Conservation (phyloP, 2,329 filamentous ascomycete species). For the Torrubiellomyces zombiae region DNA sequence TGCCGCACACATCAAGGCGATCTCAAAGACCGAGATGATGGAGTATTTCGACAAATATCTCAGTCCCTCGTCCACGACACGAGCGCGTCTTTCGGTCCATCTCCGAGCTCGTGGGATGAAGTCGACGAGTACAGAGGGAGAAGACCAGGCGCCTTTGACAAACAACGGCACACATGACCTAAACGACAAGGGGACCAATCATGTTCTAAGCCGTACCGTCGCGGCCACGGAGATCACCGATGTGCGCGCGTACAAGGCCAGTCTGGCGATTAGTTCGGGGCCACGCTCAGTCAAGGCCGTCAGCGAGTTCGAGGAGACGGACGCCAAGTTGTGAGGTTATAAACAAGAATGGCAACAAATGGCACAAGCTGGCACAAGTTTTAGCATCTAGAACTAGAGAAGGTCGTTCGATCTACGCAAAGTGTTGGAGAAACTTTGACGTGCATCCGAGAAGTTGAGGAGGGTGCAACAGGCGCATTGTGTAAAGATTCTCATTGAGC, state of each 20-base stretch:
- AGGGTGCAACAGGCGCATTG: too few relatives aligned
- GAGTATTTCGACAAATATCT: conserved; percentile 67
- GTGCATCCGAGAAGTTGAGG: too few relatives aligned
- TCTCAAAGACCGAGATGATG: conserved; percentile 67
- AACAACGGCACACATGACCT: conserved; percentile 31
- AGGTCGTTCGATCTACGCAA: too few relatives aligned
- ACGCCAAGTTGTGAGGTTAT: conserved; percentile 54
- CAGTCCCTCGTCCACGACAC: conserved; percentile 50
- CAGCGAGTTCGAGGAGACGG: conserved; percentile 71
- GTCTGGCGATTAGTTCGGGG: conserved; percentile 54
- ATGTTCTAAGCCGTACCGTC: conserved; percentile 25
- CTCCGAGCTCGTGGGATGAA: conserved; percentile 53
- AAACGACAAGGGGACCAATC: conserved; percentile 14
- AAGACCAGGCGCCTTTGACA: conserved; percentile 21
- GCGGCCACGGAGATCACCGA: conserved; percentile 51
- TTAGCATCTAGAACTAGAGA: too few relatives aligned
- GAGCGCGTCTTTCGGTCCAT: conserved; percentile 76
- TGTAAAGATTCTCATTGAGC: too few relatives aligned
- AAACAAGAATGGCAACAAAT: too few relatives aligned
- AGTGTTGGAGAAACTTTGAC: too few relatives aligned
- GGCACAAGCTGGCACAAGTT: not conserved
- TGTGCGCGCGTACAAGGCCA: conserved; percentile 64
- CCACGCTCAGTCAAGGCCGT: conserved; percentile 59
- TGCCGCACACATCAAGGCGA: conserved; percentile 51
- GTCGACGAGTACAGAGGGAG: conserved; percentile 18